Evolutionary conservation across 202 grass and related monocot genomes (phyloP).

Genomic region (Cymbopogon flexuosus): DNA sequence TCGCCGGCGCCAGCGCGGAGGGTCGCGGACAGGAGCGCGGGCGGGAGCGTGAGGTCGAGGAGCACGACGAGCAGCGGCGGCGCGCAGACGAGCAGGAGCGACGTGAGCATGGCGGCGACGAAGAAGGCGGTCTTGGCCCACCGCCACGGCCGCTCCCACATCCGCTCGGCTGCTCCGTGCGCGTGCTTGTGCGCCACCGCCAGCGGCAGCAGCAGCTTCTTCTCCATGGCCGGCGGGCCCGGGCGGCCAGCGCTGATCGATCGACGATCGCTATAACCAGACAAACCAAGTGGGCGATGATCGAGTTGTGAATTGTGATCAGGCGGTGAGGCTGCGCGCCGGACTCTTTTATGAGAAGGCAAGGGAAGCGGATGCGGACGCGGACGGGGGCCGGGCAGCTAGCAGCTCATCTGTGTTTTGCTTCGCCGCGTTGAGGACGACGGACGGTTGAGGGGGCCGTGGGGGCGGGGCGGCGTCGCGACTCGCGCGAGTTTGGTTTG

Average conservation of each 20-base stretch:
- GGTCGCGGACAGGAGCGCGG: constrained; percentile 35
- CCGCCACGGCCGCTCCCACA: constrained; percentile 60
- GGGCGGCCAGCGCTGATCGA: neutral
- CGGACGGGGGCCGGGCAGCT: neutral
- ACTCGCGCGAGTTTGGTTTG: constrained; percentile 11
- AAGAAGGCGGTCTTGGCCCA: constrained; percentile 84
- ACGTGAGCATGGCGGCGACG: constrained; percentile 69
- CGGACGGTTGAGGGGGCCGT: constrained; percentile 32
- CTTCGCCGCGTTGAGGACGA: constrained; percentile 58
- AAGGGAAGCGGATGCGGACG: neutral
- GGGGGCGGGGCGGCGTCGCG: neutral
- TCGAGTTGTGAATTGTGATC: neutral
- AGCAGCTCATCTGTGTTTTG: constrained; percentile 1
- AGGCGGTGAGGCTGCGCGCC: neutral
- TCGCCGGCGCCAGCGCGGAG: neutral
- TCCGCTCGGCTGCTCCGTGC: neutral
- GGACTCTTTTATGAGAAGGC: neutral
- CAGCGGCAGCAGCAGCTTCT: constrained; percentile 33
- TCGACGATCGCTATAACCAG: neutral
- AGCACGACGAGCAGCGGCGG: constrained; percentile 68
- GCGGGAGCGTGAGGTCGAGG: constrained; percentile 67
- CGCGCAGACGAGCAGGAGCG: constrained; percentile 79
- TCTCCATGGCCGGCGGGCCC: constrained; percentile 31
- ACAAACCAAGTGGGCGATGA: neutral
- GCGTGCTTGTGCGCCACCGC: constrained; percentile 38